A percentile compares a stretch with the other conserved stretches of the same genome.
Evolutionary conservation across 2,329 filamentous ascomycete genomes (phyloP).

Genomic region (Penicillium crustosum): DNA sequence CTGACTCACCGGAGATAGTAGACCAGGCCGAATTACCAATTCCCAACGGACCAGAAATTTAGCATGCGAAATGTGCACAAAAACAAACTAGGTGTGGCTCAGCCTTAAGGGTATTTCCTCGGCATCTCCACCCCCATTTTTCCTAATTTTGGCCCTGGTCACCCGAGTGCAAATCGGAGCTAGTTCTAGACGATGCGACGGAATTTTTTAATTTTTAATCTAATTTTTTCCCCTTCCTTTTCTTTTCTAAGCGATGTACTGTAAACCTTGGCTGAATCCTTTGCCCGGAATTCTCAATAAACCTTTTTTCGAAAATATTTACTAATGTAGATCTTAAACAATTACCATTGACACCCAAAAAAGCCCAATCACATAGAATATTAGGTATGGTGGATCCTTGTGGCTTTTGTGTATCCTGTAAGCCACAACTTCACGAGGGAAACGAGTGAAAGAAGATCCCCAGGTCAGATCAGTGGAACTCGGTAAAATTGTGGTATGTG

Average conservation of each 20-base stretch:
- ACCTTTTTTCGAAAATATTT: neutral
- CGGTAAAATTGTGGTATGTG: neutral
- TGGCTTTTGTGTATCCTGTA: slow-evolving; percentile 10
- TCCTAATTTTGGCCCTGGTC: slow-evolving; percentile 14
- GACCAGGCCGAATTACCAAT: slow-evolving; percentile 10
- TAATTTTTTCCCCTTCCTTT: too few relatives aligned
- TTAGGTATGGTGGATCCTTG: slow-evolving; percentile 1
- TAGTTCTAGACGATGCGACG: slow-evolving; percentile 7
- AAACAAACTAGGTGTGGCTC: slow-evolving; percentile 22
- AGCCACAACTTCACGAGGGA: slow-evolving; percentile 13
- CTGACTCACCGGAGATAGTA: slow-evolving; percentile 9
- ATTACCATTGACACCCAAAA: slow-evolving; percentile 2
- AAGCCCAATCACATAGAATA: slow-evolving; percentile 11
- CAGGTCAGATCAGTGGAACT: slow-evolving; percentile 23
- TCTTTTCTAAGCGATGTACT: slow-evolving; percentile 1
- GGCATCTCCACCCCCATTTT: slow-evolving; percentile 11
- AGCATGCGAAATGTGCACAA: neutral
- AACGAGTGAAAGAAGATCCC: slow-evolving; percentile 5
- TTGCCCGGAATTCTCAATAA: neutral
- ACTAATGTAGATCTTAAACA: neutral
- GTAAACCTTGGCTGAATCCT: slow-evolving; percentile 2
- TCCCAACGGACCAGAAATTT: neutral
- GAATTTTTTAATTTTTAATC: neutral
- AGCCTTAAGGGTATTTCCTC: slow-evolving; percentile 20
- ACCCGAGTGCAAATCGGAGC: slow-evolving; percentile 15